A percentile compares a stretch with the other conserved stretches of the same genome.
Conservation (phyloP, 2,329 filamentous ascomycete species). For the Aspergillus thermomutatus region DNA sequence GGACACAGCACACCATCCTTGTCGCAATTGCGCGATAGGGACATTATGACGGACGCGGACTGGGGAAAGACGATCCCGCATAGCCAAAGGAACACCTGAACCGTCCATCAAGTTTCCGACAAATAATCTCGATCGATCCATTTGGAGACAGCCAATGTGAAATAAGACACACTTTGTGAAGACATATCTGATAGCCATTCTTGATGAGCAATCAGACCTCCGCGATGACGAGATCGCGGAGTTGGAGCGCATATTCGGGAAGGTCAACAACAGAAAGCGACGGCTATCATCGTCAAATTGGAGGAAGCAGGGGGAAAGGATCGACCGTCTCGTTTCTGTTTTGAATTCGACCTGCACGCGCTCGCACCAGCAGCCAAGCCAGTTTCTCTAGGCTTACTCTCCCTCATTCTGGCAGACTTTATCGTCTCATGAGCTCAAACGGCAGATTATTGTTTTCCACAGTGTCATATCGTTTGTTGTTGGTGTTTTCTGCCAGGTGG, state of each 20-base stretch:
- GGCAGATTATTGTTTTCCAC: too few species aligned
- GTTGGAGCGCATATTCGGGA: background rate
- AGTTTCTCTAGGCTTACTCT: background rate
- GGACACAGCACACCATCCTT: conserved; percentile 16
- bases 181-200: background rate
- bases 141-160: background rate
- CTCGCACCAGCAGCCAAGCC: background rate
- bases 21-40: conserved; percentile 11
- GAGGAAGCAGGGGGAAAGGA: background rate
- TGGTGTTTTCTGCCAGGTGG: too few species aligned
- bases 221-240: conserved; percentile 16
- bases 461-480: too few species aligned
- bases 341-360: background rate
- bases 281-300: background rate
- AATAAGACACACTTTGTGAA: background rate
- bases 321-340: background rate
- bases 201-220: conserved; percentile 20
- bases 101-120: background rate
- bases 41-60: background rate
- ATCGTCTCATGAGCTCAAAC: too few species aligned
- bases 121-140: background rate
- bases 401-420: too few species aligned
- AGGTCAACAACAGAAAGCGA: background rate
- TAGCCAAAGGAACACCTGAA: background rate
- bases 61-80: conserved; percentile 8